Percentiles rank a stretch among this genome's conserved stretches.
phyloP scores from a whole-genome alignment of 2,329 filamentous ascomycete species.

The Fusarium newnesense region DNA sequence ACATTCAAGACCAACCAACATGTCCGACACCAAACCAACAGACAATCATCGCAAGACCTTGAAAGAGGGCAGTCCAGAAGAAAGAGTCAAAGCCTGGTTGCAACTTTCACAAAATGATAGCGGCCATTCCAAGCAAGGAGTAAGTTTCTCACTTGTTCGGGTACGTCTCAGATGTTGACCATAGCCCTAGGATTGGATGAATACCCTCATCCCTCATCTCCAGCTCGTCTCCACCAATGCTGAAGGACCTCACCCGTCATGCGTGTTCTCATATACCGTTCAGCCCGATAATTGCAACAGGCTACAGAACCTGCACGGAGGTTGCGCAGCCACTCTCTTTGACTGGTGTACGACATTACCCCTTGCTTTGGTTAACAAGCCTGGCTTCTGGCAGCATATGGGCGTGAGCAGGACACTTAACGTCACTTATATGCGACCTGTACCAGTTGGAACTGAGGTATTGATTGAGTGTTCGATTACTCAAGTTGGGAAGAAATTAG shows the following conservation, averaged over 20 bases:
- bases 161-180: background rate
- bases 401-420: conserved; percentile 74
- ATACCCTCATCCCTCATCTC: conserved; percentile 54
- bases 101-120: conserved; percentile 41
- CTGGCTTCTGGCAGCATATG: conserved; percentile 69
- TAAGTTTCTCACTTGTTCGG: conserved; percentile 29
- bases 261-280: conserved; percentile 60
- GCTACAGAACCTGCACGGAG: conserved; percentile 67
- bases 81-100: conserved; percentile 49
- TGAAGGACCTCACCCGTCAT: conserved; percentile 51
- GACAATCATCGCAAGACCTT: conserved; percentile 27
- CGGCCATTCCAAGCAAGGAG: conserved; percentile 46
- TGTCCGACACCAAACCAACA: conserved; percentile 13
- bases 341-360: conserved; percentile 72
- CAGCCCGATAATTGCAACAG: conserved; percentile 64
- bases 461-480: conserved; percentile 67
- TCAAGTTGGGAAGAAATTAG: conserved; percentile 65
- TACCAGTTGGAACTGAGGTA: conserved; percentile 61
- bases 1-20: background rate
- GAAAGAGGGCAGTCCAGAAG: conserved; percentile 46
- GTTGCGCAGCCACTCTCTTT: conserved; percentile 73
- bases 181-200: conserved; percentile 56
- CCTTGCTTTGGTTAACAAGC: conserved; percentile 64
- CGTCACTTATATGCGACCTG: conserved; percentile 74
- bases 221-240: conserved; percentile 49